Conservation (phyloP, 179 eudicot species). For the Patellifolia procumbens region DNA sequence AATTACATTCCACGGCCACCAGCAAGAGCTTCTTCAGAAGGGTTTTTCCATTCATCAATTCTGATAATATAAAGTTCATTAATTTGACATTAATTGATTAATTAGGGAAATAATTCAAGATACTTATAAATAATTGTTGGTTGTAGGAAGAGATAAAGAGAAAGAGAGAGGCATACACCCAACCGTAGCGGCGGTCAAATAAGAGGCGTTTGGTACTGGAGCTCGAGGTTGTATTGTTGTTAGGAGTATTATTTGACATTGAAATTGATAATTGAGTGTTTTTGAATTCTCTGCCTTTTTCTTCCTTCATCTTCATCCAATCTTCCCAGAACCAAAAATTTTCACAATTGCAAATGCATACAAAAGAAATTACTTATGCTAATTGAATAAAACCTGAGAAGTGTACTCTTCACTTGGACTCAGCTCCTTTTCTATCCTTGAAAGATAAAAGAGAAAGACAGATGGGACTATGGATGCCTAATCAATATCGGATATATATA, state of each 20-base stretch:
- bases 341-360: too few relatives aligned
- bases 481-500: too few relatives aligned
- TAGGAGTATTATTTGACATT: neutral
- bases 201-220: constrained; percentile 38
- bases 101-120: neutral
- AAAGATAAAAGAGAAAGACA: too few relatives aligned
- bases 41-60: constrained; percentile 54
- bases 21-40: constrained; percentile 51
- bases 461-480: too few relatives aligned
- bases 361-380: too few relatives aligned
- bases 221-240: neutral
- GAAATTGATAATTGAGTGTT: neutral
- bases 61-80: constrained; percentile 21
- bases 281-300: neutral
- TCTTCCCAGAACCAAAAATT: too few relatives aligned
- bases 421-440: too few relatives aligned
- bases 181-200: constrained; percentile 62
- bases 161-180: constrained; percentile 39
- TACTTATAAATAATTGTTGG: neutral
- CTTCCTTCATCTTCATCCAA: neutral
- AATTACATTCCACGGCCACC: constrained; percentile 60
- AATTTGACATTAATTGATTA: neutral
- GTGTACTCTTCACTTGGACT: too few relatives aligned
- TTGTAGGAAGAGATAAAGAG: neutral
- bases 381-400: too few relatives aligned